Evolutionary conservation across 1,284 basidiomycete species (phyloP).

Genomic region (Chalciporus piperatoides): DNA sequence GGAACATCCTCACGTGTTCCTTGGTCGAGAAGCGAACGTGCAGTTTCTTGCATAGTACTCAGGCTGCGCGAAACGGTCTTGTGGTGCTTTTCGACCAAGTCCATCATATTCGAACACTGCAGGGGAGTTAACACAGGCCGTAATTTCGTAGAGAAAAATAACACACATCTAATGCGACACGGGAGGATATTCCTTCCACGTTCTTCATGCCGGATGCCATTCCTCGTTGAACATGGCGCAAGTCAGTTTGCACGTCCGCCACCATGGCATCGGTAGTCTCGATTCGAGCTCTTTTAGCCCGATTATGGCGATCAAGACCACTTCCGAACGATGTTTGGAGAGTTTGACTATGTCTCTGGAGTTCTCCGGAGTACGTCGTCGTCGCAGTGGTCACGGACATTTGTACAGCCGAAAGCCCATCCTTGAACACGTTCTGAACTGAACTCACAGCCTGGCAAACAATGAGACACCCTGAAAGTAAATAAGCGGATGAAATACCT

Average conservation of each 20-base stretch:
- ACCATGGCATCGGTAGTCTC: slow-evolving; percentile 53
- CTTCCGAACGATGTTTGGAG: slow-evolving; percentile 42
- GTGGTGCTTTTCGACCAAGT: slow-evolving; percentile 41
- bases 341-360: slow-evolving; percentile 47
- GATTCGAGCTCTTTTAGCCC: slow-evolving; percentile 63
- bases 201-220: slow-evolving; percentile 49
- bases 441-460: slow-evolving; percentile 41
- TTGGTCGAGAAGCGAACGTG: slow-evolving; percentile 50
- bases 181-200: slow-evolving; percentile 44
- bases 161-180: slow-evolving; percentile 50
- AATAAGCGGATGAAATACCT: slow-evolving; percentile 41
- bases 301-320: slow-evolving; percentile 57
- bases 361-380: slow-evolving; percentile 48
- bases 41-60: slow-evolving; percentile 45
- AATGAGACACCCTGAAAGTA: slow-evolving; percentile 15
- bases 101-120: slow-evolving; percentile 41
- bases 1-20: slow-evolving; percentile 59
- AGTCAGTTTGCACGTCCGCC: slow-evolving; percentile 49
- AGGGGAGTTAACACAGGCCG: neutral
- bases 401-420: slow-evolving; percentile 46
- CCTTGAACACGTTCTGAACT: slow-evolving; percentile 41
- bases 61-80: slow-evolving; percentile 41
- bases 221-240: slow-evolving; percentile 45
- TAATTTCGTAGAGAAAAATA: neutral
- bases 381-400: slow-evolving; percentile 45